Evolutionary conservation across 345 rosid genomes (phyloP), one percentile per base, ranked within the genome.

Genomic region (Cochlearia excelsa): DNA sequence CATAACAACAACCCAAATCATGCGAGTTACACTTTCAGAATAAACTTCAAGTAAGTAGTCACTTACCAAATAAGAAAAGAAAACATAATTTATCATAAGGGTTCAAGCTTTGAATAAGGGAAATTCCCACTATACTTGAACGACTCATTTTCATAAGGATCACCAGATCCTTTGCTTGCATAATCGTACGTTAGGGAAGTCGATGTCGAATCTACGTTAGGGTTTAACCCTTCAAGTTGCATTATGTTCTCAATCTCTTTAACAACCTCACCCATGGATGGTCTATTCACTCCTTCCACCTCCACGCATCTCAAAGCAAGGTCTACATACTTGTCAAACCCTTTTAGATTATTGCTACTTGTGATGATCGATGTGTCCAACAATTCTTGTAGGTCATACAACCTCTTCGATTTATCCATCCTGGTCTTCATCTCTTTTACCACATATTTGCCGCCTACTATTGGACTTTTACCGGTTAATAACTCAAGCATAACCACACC

Each of bases 401-500:
- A 48, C 9, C 66, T 74, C 63, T 78, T 84, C 0, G 79, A 70
- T 71, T 67, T 81, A 28, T 85, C 80, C 90, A 94, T 60, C 39
- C 63, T 79, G 30, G 33, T 68, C 46, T 69, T 85, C 10, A 90
- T 74, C 70, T 94, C 99, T 59, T 82, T 80, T 51, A 89, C 99
- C 4, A 94, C 83, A 63, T 94, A 87, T 59, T 74, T 90, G 11
- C 96, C 97, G 31, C 72, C 71, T 69, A 90, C 85, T 57, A 90
- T 81, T 0, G 99, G 96, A 74, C 60, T 82, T 81, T 74, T 82
- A 41, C 82, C 95, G 0, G 96, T 80, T 55, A 86, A 9, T 34
- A 94, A 62, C 73, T 94, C 97, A 54, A 94, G 62, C 87, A 90
- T 65, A 38, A 87, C 74, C 47, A 94, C 88, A 54, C 99, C 99